A percentile compares a stretch with the other conserved stretches of the same genome.
Conservation (phyloP, 768 basidiomycete genomes). For the Termitomyces sp. region DNA sequence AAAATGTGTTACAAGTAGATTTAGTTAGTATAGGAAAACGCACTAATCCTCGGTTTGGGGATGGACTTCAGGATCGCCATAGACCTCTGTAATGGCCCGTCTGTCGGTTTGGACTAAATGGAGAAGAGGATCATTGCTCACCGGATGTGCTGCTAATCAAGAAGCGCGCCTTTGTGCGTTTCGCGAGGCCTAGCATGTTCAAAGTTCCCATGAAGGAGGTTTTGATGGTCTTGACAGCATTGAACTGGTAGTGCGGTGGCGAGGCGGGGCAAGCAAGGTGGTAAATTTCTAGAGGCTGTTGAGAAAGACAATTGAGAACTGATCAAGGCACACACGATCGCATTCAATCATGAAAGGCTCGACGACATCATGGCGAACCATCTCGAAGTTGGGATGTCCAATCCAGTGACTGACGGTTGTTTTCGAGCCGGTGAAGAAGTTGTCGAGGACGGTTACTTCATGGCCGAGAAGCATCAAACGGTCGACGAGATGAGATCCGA, state of each 20-base stretch:
- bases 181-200: constrained; percentile 98
- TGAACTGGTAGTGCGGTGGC: constrained; percentile 96
- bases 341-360: constrained; percentile 99
- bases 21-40: constrained; percentile 25
- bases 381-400: constrained; percentile 98
- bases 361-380: constrained; percentile 96
- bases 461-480: constrained; percentile 97
- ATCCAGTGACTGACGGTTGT: constrained; percentile 96
- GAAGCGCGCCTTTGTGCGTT: constrained; percentile 96
- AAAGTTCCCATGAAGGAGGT: constrained; percentile 98
- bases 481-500: constrained; percentile 97
- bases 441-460: constrained; percentile 95
- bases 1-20: constrained; percentile 7
- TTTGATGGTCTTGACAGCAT: constrained; percentile 97
- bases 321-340: constrained; percentile 62
- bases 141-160: constrained; percentile 94
- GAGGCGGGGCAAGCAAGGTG: constrained; percentile 98
- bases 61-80: constrained; percentile 97
- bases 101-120: constrained; percentile 8
- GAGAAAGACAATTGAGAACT: constrained; percentile 11
- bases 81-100: constrained; percentile 64
- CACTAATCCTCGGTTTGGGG: constrained; percentile 96
- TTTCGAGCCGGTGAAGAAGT: constrained; percentile 98
- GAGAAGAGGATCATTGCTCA: constrained; percentile 27
- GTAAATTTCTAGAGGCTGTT: constrained; percentile 72